Conservation (phyloP, 495 filamentous ascomycete genomes). For the Penicillium maclennaniae region DNA sequence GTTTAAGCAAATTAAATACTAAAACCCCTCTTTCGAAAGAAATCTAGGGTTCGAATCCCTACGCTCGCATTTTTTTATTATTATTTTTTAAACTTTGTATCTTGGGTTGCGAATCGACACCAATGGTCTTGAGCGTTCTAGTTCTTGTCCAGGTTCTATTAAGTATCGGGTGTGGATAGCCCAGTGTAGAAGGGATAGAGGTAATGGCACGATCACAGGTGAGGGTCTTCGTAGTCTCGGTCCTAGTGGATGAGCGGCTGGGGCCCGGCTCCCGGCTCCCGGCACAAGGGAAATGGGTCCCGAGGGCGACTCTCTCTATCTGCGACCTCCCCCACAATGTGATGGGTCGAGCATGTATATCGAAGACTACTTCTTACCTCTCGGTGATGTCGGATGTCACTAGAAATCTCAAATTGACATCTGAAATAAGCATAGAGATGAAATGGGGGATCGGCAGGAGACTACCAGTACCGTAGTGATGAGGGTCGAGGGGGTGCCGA, state of each 20-base stretch:
- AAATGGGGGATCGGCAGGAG: neutral
- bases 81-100: neutral
- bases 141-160: too few relatives aligned
- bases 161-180: too few relatives aligned
- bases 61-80: neutral
- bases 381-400: neutral
- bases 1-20: neutral
- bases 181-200: too few relatives aligned
- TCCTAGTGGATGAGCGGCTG: neutral
- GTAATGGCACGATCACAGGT: too few relatives aligned
- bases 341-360: neutral
- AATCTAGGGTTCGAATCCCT: neutral
- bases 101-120: too few relatives aligned
- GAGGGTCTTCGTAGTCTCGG: neutral
- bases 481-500: too few relatives aligned
- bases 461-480: too few relatives aligned
- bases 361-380: too few relatives aligned
- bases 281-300: constrained; percentile 8
- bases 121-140: neutral
- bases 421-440: neutral
- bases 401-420: neutral
- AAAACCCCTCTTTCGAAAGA: neutral
- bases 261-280: neutral
- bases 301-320: constrained; percentile 13
- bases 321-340: constrained; percentile 1